Percentiles rank a stretch among this genome's conserved stretches.
Conservation (phyloP, 306 rosid genomes). For the Trifolium subterraneum region DNA sequence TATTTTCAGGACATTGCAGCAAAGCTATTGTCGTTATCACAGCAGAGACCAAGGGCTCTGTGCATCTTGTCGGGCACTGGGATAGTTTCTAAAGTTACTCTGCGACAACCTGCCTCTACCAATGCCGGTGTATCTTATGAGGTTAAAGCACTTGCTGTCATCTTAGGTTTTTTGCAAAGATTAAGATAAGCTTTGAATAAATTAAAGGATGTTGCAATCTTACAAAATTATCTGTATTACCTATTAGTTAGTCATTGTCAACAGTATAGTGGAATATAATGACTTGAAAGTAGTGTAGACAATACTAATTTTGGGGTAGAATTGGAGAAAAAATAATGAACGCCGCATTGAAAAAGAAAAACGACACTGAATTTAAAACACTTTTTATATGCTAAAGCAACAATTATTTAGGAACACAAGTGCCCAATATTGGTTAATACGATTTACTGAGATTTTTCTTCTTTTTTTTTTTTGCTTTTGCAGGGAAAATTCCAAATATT, state of each 20-base stretch:
- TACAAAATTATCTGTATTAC: no score
- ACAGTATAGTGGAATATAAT: neutral
- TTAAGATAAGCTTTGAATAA: neutral
- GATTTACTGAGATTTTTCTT: constrained; percentile 27
- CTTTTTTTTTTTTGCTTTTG: neutral
- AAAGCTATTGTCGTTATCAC: constrained; percentile 75
- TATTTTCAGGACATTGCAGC: constrained; percentile 82
- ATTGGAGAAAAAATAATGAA: neutral
- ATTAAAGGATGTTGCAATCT: no score
- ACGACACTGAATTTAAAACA: no score
- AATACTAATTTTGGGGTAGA: neutral
- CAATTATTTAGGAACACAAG: neutral
- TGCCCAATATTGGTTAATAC: constrained; percentile 14
- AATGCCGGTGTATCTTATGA: constrained; percentile 71
- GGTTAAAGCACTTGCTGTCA: constrained; percentile 52
- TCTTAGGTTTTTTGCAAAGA: neutral
- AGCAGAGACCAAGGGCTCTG: constrained; percentile 95
- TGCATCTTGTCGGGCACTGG: constrained; percentile 93
- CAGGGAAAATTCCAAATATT: constrained; percentile 94
- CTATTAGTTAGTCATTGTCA: neutral
- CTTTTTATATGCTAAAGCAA: no score
- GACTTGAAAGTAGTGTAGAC: neutral
- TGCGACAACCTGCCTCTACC: constrained; percentile 89
- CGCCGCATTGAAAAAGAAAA: neutral
- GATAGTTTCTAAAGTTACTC: constrained; percentile 72